phyloP scores from a whole-genome alignment of 495 filamentous ascomycete species.

The Hyaloscypha finlandica region DNA sequence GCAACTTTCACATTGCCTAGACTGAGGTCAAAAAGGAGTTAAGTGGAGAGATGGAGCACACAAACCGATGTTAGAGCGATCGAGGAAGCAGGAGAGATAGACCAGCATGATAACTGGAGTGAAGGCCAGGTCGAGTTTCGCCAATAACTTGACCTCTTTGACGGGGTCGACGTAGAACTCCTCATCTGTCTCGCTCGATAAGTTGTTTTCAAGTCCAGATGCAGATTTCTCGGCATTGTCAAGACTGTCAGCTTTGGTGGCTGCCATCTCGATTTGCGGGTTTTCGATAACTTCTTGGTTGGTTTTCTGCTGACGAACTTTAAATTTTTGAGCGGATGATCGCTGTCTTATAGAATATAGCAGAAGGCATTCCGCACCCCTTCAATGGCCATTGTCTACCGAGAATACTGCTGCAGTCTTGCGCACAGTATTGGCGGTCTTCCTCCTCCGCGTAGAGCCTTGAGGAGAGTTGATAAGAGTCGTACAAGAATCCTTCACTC shows the following conservation, averaged over 20 bases:
- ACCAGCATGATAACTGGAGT: conserved; percentile 51
- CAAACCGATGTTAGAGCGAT: conserved; percentile 51
- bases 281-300: neutral
- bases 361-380: neutral
- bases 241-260: conserved; percentile 1
- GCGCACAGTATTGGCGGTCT: neutral
- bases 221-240: conserved; percentile 5
- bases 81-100: conserved; percentile 47
- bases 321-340: neutral
- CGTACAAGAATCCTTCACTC: neutral
- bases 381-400: neutral
- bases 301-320: too few relatives aligned
- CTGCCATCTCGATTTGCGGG: neutral
- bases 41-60: conserved; percentile 20
- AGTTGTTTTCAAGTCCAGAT: conserved; percentile 2
- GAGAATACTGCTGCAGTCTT: neutral
- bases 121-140: conserved; percentile 47
- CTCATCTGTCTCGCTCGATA: conserved; percentile 2
- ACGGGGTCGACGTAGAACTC: conserved; percentile 22
- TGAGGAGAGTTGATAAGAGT: neutral
- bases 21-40: neutral
- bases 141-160: conserved; percentile 38
- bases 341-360: neutral
- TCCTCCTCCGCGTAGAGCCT: neutral
- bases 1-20: conserved; percentile 50